phyloP scores from a whole-genome alignment of 495 filamentous ascomycete species.

The Zalerion maritima region DNA sequence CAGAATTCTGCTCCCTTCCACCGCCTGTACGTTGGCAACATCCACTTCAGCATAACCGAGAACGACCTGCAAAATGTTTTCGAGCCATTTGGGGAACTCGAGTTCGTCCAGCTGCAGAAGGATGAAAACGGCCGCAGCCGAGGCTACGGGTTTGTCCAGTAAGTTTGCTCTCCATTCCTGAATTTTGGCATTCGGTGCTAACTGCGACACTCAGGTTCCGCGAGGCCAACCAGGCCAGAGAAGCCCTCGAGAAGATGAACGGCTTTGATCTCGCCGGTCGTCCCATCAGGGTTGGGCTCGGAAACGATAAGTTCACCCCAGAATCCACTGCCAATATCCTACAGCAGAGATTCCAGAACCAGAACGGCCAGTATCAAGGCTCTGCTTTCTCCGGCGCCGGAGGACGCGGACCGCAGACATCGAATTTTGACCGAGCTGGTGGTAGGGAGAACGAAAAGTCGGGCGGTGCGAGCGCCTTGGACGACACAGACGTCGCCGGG shows the following conservation, averaged over 20 bases:
- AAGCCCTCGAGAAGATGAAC: slow-evolving; percentile 98
- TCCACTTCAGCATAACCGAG: slow-evolving; percentile 99
- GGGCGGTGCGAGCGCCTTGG: slow-evolving; percentile 84
- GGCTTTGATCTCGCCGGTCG: slow-evolving; percentile 97
- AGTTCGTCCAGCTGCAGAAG: slow-evolving; percentile 94
- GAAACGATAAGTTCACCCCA: slow-evolving; percentile 99
- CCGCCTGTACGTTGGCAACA: slow-evolving; percentile 97
- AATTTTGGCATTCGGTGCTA: slow-evolving; percentile 11
- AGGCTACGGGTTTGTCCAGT: slow-evolving; percentile 99
- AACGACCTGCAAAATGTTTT: slow-evolving; percentile 92
- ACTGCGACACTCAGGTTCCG: slow-evolving; percentile 55
- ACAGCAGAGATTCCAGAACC: slow-evolving; percentile 75
- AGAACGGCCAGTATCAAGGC: slow-evolving; percentile 72
- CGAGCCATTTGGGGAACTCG: slow-evolving; percentile 94
- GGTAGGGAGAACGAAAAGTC: slow-evolving; percentile 85
- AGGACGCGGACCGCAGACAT: slow-evolving; percentile 75
- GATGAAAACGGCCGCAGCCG: slow-evolving; percentile 81
- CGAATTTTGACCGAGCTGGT: slow-evolving; percentile 85
- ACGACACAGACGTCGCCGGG: slow-evolving; percentile 95
- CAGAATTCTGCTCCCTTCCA: slow-evolving; percentile 84
- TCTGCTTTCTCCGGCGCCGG: slow-evolving; percentile 87
- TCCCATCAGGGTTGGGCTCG: slow-evolving; percentile 95
- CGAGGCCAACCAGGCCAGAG: slow-evolving; percentile 78
- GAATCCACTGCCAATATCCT: slow-evolving; percentile 86
- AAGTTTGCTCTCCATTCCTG: slow-evolving; percentile 26